These are phyloP conservation scores for Populus trichocarpa DNA, from an alignment of 441 rosid genomes.

Conservation along the genomic window DNA sequence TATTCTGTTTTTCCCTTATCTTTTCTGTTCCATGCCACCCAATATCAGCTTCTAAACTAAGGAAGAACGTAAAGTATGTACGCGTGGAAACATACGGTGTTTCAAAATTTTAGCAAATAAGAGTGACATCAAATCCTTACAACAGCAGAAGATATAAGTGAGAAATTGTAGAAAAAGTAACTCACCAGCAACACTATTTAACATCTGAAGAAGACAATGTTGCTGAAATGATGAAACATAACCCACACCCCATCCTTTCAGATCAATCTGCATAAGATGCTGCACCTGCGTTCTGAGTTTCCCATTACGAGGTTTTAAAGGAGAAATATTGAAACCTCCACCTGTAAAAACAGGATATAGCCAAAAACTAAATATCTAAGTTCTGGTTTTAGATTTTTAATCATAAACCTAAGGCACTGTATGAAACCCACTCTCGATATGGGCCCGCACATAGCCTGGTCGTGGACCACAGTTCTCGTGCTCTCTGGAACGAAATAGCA, in stretches of 20 bases:
- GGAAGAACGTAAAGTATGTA: background rate
- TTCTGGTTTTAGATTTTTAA: slow-evolving; percentile 2
- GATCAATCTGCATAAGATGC: slow-evolving; percentile 96
- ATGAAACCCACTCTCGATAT: slow-evolving; percentile 78
- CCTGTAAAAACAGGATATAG: slow-evolving; percentile 45
- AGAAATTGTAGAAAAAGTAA: slow-evolving; percentile 6
- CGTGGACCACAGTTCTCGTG: slow-evolving; percentile 92
- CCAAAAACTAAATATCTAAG: background rate
- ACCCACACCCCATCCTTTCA: slow-evolving; percentile 98
- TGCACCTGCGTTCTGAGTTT: slow-evolving; percentile 95
- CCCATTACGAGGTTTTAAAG: slow-evolving; percentile 80
- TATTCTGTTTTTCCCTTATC: background rate
- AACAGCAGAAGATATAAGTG: background rate
- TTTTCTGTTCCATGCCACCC: background rate
- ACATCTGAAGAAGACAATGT: slow-evolving; percentile 96
- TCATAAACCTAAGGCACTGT: slow-evolving; percentile 13
- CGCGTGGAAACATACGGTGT: background rate
- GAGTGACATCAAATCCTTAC: background rate
- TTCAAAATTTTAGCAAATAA: background rate
- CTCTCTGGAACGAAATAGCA: slow-evolving; percentile 96
- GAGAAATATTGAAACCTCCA: slow-evolving; percentile 96
- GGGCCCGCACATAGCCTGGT: slow-evolving; percentile 98
- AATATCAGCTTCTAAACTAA: background rate
- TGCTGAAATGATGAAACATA: slow-evolving; percentile 94
- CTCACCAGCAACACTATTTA: slow-evolving; percentile 96